Evolutionary conservation across 768 basidiomycete species (phyloP).

Genomic region (Rubroboletus pulcherrimus): DNA sequence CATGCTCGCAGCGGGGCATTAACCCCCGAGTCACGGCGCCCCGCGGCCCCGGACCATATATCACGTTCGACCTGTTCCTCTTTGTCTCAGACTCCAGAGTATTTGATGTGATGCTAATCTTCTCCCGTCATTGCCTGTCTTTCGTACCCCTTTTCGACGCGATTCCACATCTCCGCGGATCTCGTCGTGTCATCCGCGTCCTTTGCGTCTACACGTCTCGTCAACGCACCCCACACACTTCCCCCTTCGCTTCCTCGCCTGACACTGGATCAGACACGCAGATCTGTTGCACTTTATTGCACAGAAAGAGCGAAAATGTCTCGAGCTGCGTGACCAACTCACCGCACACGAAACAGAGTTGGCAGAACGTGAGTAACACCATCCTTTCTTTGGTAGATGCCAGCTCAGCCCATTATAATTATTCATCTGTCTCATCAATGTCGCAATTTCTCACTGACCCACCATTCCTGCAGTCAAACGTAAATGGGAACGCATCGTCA

Average conservation of each 20-base stretch:
- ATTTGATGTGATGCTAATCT: background rate
- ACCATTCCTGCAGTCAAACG: constrained; percentile 53
- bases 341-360: constrained; percentile 70
- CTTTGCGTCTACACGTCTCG: background rate
- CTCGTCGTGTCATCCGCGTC: no score
- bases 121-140: background rate
- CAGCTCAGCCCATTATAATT: no score
- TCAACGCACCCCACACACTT: background rate
- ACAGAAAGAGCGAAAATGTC: constrained; percentile 80
- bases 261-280: constrained; percentile 51
- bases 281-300: constrained; percentile 82
- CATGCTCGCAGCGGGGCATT: no score
- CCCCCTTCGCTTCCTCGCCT: background rate
- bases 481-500: constrained; percentile 81
- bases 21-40: no score
- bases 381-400: background rate
- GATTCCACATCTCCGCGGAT: background rate
- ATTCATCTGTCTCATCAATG: background rate
- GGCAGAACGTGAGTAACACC: constrained; percentile 44
- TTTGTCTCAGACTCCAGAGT: background rate
- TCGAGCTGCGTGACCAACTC: constrained; percentile 76
- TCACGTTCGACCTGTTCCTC: background rate
- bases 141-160: background rate
- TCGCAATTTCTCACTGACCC: background rate
- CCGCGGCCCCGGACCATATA: background rate